Conservation (phyloP, 164 flowering plant species). For the Magnolia sinica region DNA sequence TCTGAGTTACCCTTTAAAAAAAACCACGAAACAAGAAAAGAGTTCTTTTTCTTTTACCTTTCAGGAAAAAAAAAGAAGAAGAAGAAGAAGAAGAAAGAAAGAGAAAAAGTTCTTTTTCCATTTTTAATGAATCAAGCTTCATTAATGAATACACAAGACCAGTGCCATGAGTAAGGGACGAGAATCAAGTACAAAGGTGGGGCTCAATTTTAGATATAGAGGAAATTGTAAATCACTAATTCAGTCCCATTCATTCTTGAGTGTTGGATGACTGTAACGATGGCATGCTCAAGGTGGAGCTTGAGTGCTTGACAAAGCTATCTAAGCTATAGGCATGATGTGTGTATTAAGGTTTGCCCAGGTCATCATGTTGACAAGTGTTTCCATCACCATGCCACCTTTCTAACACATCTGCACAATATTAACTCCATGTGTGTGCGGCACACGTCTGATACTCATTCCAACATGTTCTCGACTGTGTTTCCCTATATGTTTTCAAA, state of each 20-base stretch:
- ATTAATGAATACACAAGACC: background rate
- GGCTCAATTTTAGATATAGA: no score
- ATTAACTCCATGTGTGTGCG: background rate
- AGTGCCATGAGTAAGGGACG: background rate
- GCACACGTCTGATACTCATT: background rate
- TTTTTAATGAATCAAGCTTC: background rate
- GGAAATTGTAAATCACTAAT: no score
- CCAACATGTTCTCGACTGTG: background rate
- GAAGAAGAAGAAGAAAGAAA: no score
- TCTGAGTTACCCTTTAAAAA: no score
- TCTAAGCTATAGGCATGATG: background rate
- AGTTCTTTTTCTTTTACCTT: background rate
- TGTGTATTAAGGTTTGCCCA: background rate
- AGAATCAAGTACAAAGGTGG: background rate
- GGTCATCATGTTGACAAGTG: background rate
- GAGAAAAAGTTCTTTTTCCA: no score
- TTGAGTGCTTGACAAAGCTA: background rate
- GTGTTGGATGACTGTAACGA: no score
- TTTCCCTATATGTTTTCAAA: background rate
- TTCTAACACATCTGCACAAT: background rate
- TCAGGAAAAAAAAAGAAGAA: background rate
- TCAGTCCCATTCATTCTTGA: no score
- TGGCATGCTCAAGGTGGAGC: background rate
- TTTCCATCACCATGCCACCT: background rate
- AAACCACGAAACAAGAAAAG: background rate